These are phyloP conservation scores for Pascua sp. DNA, from an alignment of 1,284 basidiomycete species.

Conservation along the genomic window DNA sequence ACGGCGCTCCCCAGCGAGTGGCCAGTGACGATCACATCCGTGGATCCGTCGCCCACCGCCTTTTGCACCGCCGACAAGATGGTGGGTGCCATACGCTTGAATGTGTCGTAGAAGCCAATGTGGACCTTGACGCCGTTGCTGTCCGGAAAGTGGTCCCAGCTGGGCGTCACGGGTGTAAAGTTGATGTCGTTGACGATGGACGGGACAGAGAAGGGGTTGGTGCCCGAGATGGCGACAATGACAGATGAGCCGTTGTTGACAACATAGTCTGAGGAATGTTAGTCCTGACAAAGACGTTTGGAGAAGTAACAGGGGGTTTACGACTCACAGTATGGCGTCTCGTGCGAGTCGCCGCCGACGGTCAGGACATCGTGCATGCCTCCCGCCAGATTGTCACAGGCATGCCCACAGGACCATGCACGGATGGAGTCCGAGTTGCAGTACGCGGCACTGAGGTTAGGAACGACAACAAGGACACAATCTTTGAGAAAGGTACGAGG, in stretches of 20 bases:
- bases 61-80: constrained; percentile 9
- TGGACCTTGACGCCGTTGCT: constrained; percentile 16
- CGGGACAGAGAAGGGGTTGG: constrained; percentile 9
- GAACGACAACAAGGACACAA: no score
- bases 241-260: constrained; percentile 5
- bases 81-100: constrained; percentile 13
- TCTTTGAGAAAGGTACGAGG: no score
- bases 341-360: constrained; percentile 2
- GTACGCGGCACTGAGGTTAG: no score
- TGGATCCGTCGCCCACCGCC: constrained; percentile 5
- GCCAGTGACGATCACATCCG: constrained; percentile 23
- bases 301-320: no score
- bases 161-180: constrained; percentile 9
- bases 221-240: constrained; percentile 24
- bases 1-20: constrained; percentile 28
- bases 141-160: constrained; percentile 16
- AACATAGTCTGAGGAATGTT: constrained; percentile 6
- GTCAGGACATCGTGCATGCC: not conserved
- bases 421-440: no score
- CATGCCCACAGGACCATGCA: no score
- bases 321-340: constrained; percentile 4
- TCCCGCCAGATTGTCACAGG: no score
- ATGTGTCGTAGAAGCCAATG: constrained; percentile 25
- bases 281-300: not conserved
- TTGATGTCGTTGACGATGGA: constrained; percentile 24